phyloP scores from a whole-genome alignment of 371 early-diverging fungal genomes.

The Blakeslea trispora region DNA sequence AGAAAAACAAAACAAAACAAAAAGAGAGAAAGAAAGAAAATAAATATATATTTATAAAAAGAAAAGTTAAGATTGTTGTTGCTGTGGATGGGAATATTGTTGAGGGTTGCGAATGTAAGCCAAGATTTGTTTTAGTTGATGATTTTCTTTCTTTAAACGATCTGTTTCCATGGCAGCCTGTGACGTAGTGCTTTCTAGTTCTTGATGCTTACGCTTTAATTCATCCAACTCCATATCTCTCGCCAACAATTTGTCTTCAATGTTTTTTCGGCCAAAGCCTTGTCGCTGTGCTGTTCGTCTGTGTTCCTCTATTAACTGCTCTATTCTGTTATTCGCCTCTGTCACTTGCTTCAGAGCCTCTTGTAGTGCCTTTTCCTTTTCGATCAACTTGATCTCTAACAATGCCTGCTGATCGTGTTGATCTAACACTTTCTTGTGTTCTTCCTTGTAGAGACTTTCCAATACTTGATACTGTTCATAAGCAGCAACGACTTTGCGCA shows the following conservation, averaged over 20 bases:
- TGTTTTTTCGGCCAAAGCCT: neutral
- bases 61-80: slow-evolving; percentile 3
- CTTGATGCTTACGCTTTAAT: neutral
- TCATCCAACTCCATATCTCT: neutral
- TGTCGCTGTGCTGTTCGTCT: neutral
- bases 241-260: neutral
- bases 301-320: neutral
- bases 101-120: neutral
- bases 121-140: neutral
- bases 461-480: neutral
- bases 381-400: neutral
- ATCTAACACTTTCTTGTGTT: neutral
- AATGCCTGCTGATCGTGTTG: neutral
- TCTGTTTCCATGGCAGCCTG: neutral
- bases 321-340: neutral
- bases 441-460: neutral
- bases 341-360: neutral
- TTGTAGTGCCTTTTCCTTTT: neutral
- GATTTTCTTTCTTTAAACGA: neutral
- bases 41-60: no score
- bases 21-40: neutral
- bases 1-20: no score
- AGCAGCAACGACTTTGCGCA: neutral
- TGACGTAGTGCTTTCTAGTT: neutral
- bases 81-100: neutral